Percentiles rank a stretch among this genome's conserved stretches.
phyloP scores from a whole-genome alignment of 2,329 filamentous ascomycete genomes.

The Verticillium zaregamsianum region DNA sequence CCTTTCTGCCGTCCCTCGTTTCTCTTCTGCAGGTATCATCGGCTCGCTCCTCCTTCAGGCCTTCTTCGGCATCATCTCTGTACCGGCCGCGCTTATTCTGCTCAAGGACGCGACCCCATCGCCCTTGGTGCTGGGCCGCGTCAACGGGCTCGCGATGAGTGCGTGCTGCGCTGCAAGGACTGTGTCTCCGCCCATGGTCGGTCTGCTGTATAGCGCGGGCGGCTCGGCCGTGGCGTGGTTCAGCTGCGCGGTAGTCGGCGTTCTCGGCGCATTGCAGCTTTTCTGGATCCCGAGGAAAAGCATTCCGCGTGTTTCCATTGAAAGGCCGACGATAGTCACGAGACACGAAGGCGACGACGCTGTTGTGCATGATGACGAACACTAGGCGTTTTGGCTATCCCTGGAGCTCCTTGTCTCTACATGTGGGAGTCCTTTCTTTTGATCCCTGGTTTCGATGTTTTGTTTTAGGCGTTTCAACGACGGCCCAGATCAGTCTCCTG shows the following conservation, averaged over 20 bases:
- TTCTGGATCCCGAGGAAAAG: constrained; percentile 10
- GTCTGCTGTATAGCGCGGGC: constrained; percentile 61
- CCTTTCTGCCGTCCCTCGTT: constrained; percentile 52
- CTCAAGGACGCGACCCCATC: constrained; percentile 68
- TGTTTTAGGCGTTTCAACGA: background rate
- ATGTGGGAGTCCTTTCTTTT: background rate
- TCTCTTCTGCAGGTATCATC: constrained; percentile 61
- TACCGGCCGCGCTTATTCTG: constrained; percentile 65
- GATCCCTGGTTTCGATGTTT: background rate
- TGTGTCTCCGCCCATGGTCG: constrained; percentile 63
- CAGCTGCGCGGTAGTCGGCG: constrained; percentile 22
- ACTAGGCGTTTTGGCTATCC: background rate
- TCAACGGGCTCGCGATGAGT: constrained; percentile 69
- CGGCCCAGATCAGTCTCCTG: background rate
- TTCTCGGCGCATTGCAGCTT: constrained; percentile 9
- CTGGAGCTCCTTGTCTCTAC: background rate
- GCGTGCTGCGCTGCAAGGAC: constrained; percentile 69
- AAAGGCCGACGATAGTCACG: background rate
- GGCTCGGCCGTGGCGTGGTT: constrained; percentile 39
- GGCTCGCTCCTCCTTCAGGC: constrained; percentile 62
- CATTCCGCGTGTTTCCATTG: constrained; percentile 18
- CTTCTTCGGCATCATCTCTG: constrained; percentile 63
- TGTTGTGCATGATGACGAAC: background rate
- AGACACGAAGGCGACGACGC: background rate
- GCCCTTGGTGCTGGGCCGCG: constrained; percentile 58